These are phyloP conservation scores for Cyphellophora attinorum DNA, from an alignment of 2,329 filamentous ascomycete genomes.

Conservation along the genomic window DNA sequence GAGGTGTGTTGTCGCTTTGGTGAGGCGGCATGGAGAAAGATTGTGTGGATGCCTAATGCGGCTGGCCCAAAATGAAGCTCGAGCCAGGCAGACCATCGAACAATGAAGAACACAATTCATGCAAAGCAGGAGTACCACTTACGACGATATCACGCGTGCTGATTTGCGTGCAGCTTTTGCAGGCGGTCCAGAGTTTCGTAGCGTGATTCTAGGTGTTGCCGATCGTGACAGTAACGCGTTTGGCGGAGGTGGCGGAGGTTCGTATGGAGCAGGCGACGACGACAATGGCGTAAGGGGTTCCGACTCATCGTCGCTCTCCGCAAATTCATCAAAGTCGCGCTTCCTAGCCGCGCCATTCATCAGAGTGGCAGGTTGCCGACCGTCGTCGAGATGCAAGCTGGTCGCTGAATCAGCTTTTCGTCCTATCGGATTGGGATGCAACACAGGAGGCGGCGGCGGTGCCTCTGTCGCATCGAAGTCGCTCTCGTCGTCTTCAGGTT, in stretches of 20 bases:
- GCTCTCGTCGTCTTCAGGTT: background rate
- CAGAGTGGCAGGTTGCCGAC: too few relatives aligned
- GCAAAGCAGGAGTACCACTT: constrained; percentile 20
- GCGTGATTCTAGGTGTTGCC: constrained; percentile 40
- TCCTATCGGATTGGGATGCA: constrained; percentile 17
- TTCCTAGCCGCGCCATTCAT: constrained; percentile 18
- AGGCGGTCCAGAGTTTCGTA: constrained; percentile 28
- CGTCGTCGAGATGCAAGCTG: too few relatives aligned
- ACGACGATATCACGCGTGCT: constrained; percentile 59
- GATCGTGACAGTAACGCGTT: constrained; percentile 49
- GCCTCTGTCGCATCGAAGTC: constrained; percentile 1
- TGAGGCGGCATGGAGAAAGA: too few relatives aligned
- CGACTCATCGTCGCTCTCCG: constrained; percentile 13
- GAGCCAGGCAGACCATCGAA: too few relatives aligned
- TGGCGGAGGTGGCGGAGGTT: constrained; percentile 24
- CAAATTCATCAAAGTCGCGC: constrained; percentile 17
- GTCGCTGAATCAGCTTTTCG: too few relatives aligned
- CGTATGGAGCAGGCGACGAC: constrained; percentile 18
- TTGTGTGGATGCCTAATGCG: too few relatives aligned
- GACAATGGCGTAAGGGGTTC: constrained; percentile 20
- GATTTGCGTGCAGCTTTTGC: constrained; percentile 39
- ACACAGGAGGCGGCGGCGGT: constrained; percentile 12
- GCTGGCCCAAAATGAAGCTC: too few relatives aligned
- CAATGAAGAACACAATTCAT: constrained; percentile 1
- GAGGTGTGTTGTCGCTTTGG: too few relatives aligned